Evolutionary conservation across 169 alveolate genomes (phyloP).

Genomic region (Eimeria maxima): DNA sequence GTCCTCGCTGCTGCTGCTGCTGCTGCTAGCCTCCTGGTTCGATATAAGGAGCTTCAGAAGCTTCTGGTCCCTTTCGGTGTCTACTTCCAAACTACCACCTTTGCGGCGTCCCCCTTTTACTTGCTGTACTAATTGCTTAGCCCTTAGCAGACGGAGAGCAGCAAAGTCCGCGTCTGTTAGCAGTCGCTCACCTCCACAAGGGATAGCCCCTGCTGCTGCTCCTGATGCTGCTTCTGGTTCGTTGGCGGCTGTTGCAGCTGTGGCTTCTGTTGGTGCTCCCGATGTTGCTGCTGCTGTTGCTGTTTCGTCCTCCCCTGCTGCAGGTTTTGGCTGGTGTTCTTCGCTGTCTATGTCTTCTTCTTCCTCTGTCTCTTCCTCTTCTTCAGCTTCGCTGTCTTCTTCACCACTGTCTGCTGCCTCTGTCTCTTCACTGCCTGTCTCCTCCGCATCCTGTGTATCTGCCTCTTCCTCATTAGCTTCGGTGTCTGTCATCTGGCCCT

Average conservation of each 20-base stretch:
- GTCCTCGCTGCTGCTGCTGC: constrained; percentile 33
- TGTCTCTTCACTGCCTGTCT: not conserved
- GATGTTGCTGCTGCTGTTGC: not conserved
- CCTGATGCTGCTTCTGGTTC: not conserved
- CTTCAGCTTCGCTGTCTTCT: constrained; percentile 10
- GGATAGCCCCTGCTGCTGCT: constrained; percentile 18
- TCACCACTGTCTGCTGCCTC: constrained; percentile 37
- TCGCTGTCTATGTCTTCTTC: not conserved
- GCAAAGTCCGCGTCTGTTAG: constrained; percentile 50
- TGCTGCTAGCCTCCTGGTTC: not conserved
- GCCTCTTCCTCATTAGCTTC: not conserved
- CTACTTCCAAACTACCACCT: not conserved
- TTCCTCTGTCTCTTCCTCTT: not conserved
- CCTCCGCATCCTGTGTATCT: not conserved
- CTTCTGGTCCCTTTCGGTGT: not conserved
- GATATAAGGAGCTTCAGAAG: not conserved
- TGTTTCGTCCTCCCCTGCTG: not conserved
- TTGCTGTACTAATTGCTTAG: constrained; percentile 18
- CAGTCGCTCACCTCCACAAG: not conserved
- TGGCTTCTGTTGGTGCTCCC: not conserved
- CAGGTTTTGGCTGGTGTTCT: too few relatives aligned
- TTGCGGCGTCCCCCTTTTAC: not conserved
- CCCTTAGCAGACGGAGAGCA: constrained; percentile 16
- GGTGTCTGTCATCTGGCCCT: too few relatives aligned
- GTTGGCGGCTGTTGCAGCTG: not conserved